Base-by-base conservation (phyloP, 1,139 yeast species). In the Saccharomyces pastorianus region DNA sequence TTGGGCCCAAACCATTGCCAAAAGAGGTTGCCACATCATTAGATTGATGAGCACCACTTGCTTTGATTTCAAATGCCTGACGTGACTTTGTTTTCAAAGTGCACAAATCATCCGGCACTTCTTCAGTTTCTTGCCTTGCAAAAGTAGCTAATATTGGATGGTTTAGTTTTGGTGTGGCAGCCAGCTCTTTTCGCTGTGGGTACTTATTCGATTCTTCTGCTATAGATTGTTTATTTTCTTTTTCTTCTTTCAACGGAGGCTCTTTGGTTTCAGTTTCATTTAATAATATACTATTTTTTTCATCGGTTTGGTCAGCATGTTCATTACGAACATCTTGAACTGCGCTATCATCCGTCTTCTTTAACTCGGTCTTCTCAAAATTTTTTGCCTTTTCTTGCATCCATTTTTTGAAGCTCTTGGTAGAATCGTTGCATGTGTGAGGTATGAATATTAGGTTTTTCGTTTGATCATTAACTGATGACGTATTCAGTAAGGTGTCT, bases 41-140 rank as follows among this genome's bases (percentile, higher is more conserved):
- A 20, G 71, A 64, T 57, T 66, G 70, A 66, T 68, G 64, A 1
- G 63, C 71, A 54, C 72, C 72, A 59, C 72, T 69, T 4, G 72
- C 72, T 51, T 65, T 67, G 42, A 69, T 67, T 47, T 69, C 72
- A 52, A 61, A 69, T 23, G 64, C 63, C 13, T 61, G 59, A 28
- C 65, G 59, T 6, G 64, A 57, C 46, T 60, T 61, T 47, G 57
- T 61, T 46, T 65, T 64, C 9, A 52, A 50, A 28, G 53, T 55
- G 44, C 68, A 66, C 14, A 67, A 51, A 47, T 67, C 71, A 54
- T 67, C 69, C 4, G 62, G 68, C 42, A 63, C 61, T n/a, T 65
- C 70, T 51, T 67, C 70, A 8, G 71, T 68, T 50, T 66, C 70
- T 46, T 66, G 67, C 50, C 71, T 61, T 13, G 59, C 52, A n/a